These are phyloP conservation scores for Malassezia brasiliensis DNA, from an alignment of 1,284 basidiomycete species.

Conservation along the genomic window DNA sequence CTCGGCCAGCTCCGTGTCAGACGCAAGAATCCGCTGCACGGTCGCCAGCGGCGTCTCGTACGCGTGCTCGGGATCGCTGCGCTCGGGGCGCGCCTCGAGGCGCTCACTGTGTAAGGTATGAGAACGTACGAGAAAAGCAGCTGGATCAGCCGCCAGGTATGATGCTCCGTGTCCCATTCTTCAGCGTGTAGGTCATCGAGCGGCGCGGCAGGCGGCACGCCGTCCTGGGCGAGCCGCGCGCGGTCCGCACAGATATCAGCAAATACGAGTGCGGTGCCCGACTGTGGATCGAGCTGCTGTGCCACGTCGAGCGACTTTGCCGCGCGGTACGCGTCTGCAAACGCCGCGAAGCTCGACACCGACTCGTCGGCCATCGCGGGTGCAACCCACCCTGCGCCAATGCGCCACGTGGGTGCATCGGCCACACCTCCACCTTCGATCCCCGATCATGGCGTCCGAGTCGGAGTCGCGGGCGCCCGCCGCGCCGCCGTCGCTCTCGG, in stretches of 20 bases:
- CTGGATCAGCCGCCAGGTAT: slow-evolving; percentile 36
- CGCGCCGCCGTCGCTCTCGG: slow-evolving; percentile 20
- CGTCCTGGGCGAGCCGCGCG: background rate
- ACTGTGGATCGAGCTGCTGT: slow-evolving; percentile 22
- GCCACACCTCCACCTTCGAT: background rate
- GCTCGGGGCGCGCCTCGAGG: background rate
- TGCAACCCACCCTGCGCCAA: background rate
- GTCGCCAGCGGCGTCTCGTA: slow-evolving; percentile 43
- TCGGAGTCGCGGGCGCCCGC: background rate
- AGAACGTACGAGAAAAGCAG: slow-evolving; percentile 21
- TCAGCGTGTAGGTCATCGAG: slow-evolving; percentile 23
- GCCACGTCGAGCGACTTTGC: slow-evolving; percentile 25
- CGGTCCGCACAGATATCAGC: slow-evolving; percentile 29
- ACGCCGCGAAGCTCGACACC: slow-evolving; percentile 34
- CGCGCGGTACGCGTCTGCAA: slow-evolving; percentile 28
- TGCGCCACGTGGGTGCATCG: background rate
- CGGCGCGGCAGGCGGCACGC: background rate
- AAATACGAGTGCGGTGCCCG: slow-evolving; percentile 32
- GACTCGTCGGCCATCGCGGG: slow-evolving; percentile 7
- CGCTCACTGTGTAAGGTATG: slow-evolving; percentile 8
- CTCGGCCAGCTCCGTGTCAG: slow-evolving; percentile 33
- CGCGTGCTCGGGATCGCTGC: slow-evolving; percentile 12
- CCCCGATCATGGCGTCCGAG: background rate
- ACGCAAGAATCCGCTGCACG: slow-evolving; percentile 35
- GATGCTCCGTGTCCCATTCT: slow-evolving; percentile 31